These are phyloP conservation scores for Takakia lepidozioides DNA, from an alignment of 225 moss, liverwort and hornwort genomes.

Conservation along the genomic window DNA sequence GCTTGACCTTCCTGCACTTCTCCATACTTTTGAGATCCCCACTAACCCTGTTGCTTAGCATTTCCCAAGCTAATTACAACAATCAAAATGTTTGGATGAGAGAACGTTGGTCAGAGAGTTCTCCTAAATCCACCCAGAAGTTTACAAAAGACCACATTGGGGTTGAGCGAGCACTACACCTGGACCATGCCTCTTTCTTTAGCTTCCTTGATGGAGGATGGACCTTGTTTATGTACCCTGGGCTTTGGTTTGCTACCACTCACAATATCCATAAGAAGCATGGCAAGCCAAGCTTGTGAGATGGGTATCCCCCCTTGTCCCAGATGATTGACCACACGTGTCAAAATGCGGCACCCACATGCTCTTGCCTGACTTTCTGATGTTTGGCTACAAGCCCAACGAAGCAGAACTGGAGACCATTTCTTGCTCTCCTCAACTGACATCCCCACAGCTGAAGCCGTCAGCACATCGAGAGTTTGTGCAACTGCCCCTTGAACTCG, in stretches of 20 bases:
- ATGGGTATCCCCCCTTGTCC: slow-evolving; percentile 84
- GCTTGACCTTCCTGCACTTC: too few relatives aligned
- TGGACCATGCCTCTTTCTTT: slow-evolving; percentile 71
- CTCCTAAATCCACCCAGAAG: too few relatives aligned
- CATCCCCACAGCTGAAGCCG: slow-evolving; percentile 46
- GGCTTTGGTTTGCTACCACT: slow-evolving; percentile 59
- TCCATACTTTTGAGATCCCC: too few relatives aligned
- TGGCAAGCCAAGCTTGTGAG: slow-evolving; percentile 96
- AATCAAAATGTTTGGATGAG: too few relatives aligned
- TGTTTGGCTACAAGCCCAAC: slow-evolving; percentile 80
- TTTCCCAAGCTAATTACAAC: too few relatives aligned
- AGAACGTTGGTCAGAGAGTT: too few relatives aligned
- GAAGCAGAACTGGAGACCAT: slow-evolving; percentile 85
- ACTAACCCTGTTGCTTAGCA: too few relatives aligned
- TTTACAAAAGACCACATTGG: too few relatives aligned
- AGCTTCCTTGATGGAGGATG: too few relatives aligned
- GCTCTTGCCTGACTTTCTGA: slow-evolving; percentile 71
- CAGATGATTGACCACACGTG: slow-evolving; percentile 74
- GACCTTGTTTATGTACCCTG: too few relatives aligned
- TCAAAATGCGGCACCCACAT: slow-evolving; percentile 82
- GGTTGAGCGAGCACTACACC: too few relatives aligned
- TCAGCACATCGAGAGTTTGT: slow-evolving; percentile 84
- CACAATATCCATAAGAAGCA: slow-evolving; percentile 90
- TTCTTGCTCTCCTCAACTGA: slow-evolving; percentile 86
- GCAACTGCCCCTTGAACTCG: slow-evolving; percentile 72